These are phyloP conservation scores for Lactarius akahatsu DNA, from an alignment of 768 basidiomycete genomes.

Conservation along the genomic window DNA sequence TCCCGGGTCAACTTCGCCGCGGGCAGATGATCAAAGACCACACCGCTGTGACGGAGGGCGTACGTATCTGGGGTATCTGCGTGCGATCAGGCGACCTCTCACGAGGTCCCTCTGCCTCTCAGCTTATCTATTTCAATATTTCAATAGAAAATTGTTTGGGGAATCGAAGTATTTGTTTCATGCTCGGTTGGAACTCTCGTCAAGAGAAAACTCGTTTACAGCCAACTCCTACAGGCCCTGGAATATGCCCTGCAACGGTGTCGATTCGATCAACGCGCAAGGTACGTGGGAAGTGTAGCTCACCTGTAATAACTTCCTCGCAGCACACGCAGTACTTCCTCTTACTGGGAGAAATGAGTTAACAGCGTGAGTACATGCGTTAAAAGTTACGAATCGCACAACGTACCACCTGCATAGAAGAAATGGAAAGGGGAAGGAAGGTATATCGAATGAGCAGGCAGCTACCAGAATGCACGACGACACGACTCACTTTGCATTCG, in stretches of 20 bases:
- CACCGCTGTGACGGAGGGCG: not conserved
- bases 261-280: not conserved
- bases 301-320: slow-evolving; percentile 18
- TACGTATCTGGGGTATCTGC: too few species aligned
- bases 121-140: not conserved
- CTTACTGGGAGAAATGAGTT: not conserved
- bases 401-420: slow-evolving; percentile 19
- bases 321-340: slow-evolving; percentile 28
- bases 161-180: too few species aligned
- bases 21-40: not conserved
- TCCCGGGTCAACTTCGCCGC: not conserved
- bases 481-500: slow-evolving; percentile 13
- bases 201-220: slow-evolving; percentile 21
- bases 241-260: slow-evolving; percentile 14
- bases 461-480: not conserved
- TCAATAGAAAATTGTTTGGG: not conserved
- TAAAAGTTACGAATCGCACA: not conserved
- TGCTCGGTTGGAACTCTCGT: not conserved
- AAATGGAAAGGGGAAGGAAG: not conserved
- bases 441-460: not conserved
- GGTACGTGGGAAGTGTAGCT: not conserved
- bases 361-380: not conserved
- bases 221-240: slow-evolving; percentile 24
- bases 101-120: not conserved
- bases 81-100: not conserved